Percentiles rank a stretch among this genome's conserved stretches.
phyloP scores from a whole-genome alignment of 805 yeast genomes.

The Zygotorulaspora danielsina region DNA sequence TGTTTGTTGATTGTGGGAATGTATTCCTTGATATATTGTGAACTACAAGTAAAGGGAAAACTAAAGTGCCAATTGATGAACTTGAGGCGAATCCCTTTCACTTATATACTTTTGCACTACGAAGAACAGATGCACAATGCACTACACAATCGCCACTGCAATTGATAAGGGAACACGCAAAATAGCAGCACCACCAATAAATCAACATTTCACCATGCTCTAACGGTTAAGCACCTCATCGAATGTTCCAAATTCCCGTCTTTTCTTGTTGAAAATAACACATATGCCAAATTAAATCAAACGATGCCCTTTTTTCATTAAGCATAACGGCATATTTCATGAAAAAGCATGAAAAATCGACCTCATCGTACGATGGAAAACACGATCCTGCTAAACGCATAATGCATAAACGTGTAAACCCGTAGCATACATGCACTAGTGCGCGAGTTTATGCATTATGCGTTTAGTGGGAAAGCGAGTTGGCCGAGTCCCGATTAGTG shows the following conservation, averaged over 20 bases:
- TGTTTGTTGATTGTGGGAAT: constrained; percentile 1
- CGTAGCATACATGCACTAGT: neutral
- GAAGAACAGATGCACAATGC: neutral
- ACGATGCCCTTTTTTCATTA: constrained; percentile 1
- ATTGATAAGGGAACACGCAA: neutral
- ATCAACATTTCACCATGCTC: too few species aligned
- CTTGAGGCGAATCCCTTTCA: neutral
- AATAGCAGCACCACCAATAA: neutral
- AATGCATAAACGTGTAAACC: constrained; percentile 1
- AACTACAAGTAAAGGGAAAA: neutral
- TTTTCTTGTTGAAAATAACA: constrained; percentile 1
- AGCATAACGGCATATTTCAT: neutral
- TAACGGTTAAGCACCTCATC: neutral
- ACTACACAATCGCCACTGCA: neutral
- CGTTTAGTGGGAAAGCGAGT: constrained; percentile 11
- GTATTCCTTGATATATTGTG: neutral
- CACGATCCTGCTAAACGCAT: constrained; percentile 12
- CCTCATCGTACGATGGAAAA: neutral
- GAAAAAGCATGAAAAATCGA: neutral
- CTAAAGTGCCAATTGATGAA: too few species aligned
- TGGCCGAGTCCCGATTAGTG: too few species aligned
- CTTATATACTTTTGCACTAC: constrained; percentile 5
- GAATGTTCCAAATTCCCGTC: constrained; percentile 3
- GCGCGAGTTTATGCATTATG: constrained; percentile 7
- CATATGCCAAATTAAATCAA: neutral